Percentiles rank a stretch among this genome's conserved stretches.
phyloP scores from a whole-genome alignment of 768 basidiomycete species.

The Baorangia bicolor region DNA sequence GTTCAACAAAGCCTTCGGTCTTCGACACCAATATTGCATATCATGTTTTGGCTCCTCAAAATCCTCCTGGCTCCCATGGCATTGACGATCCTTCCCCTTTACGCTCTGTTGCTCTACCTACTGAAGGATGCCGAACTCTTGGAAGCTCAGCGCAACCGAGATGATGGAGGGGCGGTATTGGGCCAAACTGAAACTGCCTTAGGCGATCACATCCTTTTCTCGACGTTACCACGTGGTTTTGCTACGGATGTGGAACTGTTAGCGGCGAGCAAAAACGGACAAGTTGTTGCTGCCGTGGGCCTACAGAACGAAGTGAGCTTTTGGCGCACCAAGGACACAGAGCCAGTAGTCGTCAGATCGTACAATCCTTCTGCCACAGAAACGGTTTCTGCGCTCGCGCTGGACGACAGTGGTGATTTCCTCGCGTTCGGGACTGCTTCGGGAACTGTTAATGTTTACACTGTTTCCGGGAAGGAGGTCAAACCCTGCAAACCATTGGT shows the following conservation, averaged over 20 bases:
- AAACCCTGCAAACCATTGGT: constrained; percentile 42
- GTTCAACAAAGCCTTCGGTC: constrained; percentile 39
- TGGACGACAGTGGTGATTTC: constrained; percentile 58
- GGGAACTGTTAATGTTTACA: constrained; percentile 66
- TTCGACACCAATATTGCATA: constrained; percentile 49
- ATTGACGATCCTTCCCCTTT: constrained; percentile 70
- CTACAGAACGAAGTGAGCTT: constrained; percentile 75
- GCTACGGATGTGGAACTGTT: constrained; percentile 81
- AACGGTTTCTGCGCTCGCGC: constrained; percentile 57
- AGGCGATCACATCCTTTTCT: constrained; percentile 51
- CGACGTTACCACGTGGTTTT: constrained; percentile 78
- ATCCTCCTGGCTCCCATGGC: constrained; percentile 86
- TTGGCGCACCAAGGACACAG: constrained; percentile 53
- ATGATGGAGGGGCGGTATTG: constrained; percentile 41
- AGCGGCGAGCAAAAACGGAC: constrained; percentile 66
- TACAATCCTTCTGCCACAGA: constrained; percentile 43
- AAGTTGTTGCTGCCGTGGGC: constrained; percentile 66
- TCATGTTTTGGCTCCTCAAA: constrained; percentile 72
- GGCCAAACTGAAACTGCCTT: constrained; percentile 29
- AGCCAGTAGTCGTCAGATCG: constrained; percentile 47
- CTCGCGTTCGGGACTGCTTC: constrained; percentile 72
- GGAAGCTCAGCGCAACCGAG: constrained; percentile 75
- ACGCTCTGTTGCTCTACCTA: constrained; percentile 77
- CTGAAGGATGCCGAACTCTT: constrained; percentile 90
- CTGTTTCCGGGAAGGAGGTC: constrained; percentile 41